These are phyloP conservation scores for Sclerotinia sclerotiorum DNA, from an alignment of 2,329 filamentous ascomycete species.

Conservation along the genomic window DNA sequence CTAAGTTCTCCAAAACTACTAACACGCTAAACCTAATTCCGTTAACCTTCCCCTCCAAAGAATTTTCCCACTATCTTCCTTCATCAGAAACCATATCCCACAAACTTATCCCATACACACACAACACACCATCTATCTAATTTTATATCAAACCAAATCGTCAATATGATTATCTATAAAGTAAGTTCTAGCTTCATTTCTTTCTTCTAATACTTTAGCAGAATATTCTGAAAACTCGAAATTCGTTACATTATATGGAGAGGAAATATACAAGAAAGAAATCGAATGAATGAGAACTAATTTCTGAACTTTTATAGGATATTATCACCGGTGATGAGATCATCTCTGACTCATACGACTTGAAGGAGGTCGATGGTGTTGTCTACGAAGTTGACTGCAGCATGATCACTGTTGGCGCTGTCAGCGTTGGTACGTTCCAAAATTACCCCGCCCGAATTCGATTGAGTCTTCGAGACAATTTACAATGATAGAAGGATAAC, in stretches of 20 bases:
- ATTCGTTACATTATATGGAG: neutral
- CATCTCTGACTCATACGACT: slow-evolving; percentile 89
- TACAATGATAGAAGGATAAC: neutral
- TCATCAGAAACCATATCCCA: slow-evolving; percentile 14
- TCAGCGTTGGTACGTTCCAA: slow-evolving; percentile 61
- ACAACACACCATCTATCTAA: neutral
- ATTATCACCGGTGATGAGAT: slow-evolving; percentile 89
- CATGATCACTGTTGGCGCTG: slow-evolving; percentile 78
- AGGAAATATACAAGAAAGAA: neutral
- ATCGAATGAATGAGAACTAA: slow-evolving; percentile 22
- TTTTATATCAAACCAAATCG: slow-evolving; percentile 26
- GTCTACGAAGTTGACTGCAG: slow-evolving; percentile 90
- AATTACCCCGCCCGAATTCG: slow-evolving; percentile 17
- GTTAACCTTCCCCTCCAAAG: slow-evolving; percentile 24
- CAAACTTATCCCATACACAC: slow-evolving; percentile 5
- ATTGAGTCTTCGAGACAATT: neutral
- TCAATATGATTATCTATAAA: slow-evolving; percentile 59
- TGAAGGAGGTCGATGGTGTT: slow-evolving; percentile 76
- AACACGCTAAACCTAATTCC: slow-evolving; percentile 2
- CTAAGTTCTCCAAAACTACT: neutral
- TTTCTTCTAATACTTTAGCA: slow-evolving; percentile 21
- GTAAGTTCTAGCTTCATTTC: slow-evolving; percentile 37
- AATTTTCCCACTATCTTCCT: slow-evolving; percentile 19
- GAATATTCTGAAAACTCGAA: neutral
- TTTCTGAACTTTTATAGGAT: slow-evolving; percentile 59